Percentiles rank a stretch among this genome's conserved stretches.
These are phyloP conservation scores for Penicillium malachiteum DNA, from an alignment of 495 filamentous ascomycete species.

Conservation along the genomic window DNA sequence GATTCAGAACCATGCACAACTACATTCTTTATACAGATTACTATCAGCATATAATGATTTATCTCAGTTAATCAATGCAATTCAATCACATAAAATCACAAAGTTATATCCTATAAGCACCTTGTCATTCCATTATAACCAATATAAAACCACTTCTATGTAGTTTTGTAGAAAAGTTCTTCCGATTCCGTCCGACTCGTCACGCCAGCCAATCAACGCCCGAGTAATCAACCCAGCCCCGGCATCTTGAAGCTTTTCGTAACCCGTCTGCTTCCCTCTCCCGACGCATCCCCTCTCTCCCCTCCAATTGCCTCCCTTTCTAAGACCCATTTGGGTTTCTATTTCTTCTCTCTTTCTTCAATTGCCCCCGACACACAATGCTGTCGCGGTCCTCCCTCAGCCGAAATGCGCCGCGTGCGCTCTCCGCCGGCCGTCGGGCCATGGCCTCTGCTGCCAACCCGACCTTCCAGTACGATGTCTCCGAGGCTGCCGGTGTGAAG, in stretches of 20 bases:
- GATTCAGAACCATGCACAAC: not conserved
- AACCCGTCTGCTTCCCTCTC: slow-evolving; percentile 36
- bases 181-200: slow-evolving; percentile 50
- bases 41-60: too few species aligned
- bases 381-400: slow-evolving; percentile 77
- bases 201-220: slow-evolving; percentile 39
- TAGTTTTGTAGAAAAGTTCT: slow-evolving; percentile 28
- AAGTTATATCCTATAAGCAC: not conserved
- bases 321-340: slow-evolving; percentile 36
- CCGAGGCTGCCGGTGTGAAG: slow-evolving; percentile 84
- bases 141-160: slow-evolving; percentile 4
- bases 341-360: slow-evolving; percentile 26
- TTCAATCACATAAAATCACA: too few species aligned
- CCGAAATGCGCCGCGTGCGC: slow-evolving; percentile 73
- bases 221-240: slow-evolving; percentile 42
- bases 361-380: slow-evolving; percentile 61
- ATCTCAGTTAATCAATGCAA: too few species aligned
- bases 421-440: slow-evolving; percentile 61
- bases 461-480: slow-evolving; percentile 82
- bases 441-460: slow-evolving; percentile 80
- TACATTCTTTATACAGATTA: not conserved
- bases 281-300: slow-evolving; percentile 27
- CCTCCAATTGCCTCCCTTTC: slow-evolving; percentile 44
- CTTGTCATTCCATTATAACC: not conserved
- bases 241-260: slow-evolving; percentile 54